Percentiles rank a stretch among this genome's conserved stretches.
Conservation (phyloP, 192 early-diverging fungal genomes). For the Coemansia asiatica region DNA sequence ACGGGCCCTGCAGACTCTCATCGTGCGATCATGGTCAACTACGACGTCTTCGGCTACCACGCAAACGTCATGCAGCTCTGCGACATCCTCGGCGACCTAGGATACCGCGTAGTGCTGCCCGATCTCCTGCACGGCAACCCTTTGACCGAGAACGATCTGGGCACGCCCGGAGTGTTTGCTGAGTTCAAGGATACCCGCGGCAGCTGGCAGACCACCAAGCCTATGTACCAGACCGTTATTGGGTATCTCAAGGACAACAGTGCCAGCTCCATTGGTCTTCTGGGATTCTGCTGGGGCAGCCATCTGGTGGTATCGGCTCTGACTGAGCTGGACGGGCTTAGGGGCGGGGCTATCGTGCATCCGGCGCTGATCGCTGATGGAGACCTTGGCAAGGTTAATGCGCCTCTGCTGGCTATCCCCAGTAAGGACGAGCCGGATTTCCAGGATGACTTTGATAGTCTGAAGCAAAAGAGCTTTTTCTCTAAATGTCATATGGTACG, state of each 20-base stretch:
- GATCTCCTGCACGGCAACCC: slow-evolving; percentile 61
- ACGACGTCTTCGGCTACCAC: slow-evolving; percentile 69
- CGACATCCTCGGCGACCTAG: slow-evolving; percentile 55
- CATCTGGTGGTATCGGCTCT: slow-evolving; percentile 57
- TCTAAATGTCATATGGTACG: slow-evolving; percentile 55
- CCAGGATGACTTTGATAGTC: slow-evolving; percentile 21
- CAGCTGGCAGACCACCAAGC: slow-evolving; percentile 32
- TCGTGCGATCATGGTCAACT: slow-evolving; percentile 65
- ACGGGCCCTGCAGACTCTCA: slow-evolving; percentile 51
- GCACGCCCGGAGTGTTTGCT: slow-evolving; percentile 38
- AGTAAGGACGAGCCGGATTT: slow-evolving; percentile 63
- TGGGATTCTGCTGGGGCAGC: slow-evolving; percentile 76
- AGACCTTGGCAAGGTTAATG: slow-evolving; percentile 55
- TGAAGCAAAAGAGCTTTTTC: slow-evolving; percentile 56
- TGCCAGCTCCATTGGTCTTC: slow-evolving; percentile 50
- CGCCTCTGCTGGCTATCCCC: slow-evolving; percentile 63
- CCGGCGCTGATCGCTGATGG: slow-evolving; percentile 60
- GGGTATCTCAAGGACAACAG: slow-evolving; percentile 49
- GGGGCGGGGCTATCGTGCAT: slow-evolving; percentile 61
- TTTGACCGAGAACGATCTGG: slow-evolving; percentile 39
- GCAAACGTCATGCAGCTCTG: slow-evolving; percentile 66
- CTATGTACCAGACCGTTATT: slow-evolving; percentile 1
- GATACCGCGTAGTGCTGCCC: slow-evolving; percentile 67
- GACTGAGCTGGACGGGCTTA: slow-evolving; percentile 51
- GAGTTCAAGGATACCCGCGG: slow-evolving; percentile 37